These are phyloP conservation scores for Plantago ovata DNA, from an alignment of 257 asterid genomes.

Conservation along the genomic window DNA sequence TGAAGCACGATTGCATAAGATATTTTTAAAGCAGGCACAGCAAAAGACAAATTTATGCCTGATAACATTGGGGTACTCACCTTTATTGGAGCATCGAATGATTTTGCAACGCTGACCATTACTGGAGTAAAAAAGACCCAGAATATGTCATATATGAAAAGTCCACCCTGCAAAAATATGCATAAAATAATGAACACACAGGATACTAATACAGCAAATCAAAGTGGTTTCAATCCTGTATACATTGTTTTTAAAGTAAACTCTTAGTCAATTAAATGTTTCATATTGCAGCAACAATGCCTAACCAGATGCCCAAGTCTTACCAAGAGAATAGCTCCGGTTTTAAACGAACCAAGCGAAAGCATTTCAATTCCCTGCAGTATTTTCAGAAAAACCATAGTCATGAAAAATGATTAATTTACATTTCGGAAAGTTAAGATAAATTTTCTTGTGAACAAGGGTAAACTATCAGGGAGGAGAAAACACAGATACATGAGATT, in stretches of 20 bases:
- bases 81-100: slow-evolving; percentile 98
- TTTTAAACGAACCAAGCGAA: slow-evolving; percentile 97
- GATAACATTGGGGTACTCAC: slow-evolving; percentile 29
- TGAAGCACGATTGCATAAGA: slow-evolving; percentile 11
- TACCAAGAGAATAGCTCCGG: slow-evolving; percentile 96
- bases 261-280: no score
- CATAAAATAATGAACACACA: slow-evolving; percentile 5
- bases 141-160: slow-evolving; percentile 85
- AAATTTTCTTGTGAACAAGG: no score
- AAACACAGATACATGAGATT: background rate
- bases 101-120: slow-evolving; percentile 96
- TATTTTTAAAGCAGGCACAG: slow-evolving; percentile 1
- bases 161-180: slow-evolving; percentile 69
- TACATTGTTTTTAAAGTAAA: no score
- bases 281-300: slow-evolving; percentile 16
- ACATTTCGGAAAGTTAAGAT: no score
- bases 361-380: slow-evolving; percentile 94
- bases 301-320: slow-evolving; percentile 29
- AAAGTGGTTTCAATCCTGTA: background rate
- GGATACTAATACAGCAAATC: background rate
- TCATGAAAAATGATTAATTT: slow-evolving; percentile 6
- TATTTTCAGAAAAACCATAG: slow-evolving; percentile 4
- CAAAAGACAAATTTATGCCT: slow-evolving; percentile 1
- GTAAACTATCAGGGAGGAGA: no score
- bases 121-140: slow-evolving; percentile 99